A percentile compares a stretch with the other conserved stretches of the same genome.
Conservation (phyloP, 2,329 filamentous ascomycete species). For the Hymenoscyphus albidus region DNA sequence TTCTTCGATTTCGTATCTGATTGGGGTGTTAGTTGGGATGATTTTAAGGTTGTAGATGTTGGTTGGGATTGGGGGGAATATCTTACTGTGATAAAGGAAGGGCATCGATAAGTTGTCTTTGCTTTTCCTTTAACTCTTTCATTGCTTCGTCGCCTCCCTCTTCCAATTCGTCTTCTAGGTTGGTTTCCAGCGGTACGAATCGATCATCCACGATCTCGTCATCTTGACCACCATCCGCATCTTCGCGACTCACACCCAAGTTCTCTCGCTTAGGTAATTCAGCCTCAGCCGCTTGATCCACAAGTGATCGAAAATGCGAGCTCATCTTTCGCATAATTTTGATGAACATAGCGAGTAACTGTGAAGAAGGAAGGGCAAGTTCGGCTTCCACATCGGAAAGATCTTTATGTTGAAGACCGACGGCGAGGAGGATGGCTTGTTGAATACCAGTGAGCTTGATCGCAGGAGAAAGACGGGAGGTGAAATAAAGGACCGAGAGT, state of each 20-base stretch:
- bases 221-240: conserved; percentile 63
- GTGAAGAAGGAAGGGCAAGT: conserved; percentile 66
- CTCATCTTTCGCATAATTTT: conserved; percentile 91
- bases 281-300: conserved; percentile 69
- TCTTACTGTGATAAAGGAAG: conserved; percentile 81
- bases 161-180: conserved; percentile 76
- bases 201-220: conserved; percentile 62
- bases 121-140: conserved; percentile 68
- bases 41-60: background rate
- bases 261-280: conserved; percentile 57
- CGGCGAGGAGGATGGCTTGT: conserved; percentile 79
- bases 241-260: conserved; percentile 55
- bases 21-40: conserved; percentile 23
- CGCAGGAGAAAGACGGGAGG: conserved; percentile 62
- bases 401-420: conserved; percentile 87
- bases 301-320: conserved; percentile 68
- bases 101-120: conserved; percentile 84
- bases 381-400: conserved; percentile 79
- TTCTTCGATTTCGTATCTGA: conserved; percentile 62
- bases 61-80: background rate
- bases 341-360: conserved; percentile 94
- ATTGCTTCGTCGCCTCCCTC: conserved; percentile 77
- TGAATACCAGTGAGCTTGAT: conserved; percentile 80
- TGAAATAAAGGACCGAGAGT: conserved; percentile 82
- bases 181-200: conserved; percentile 67